Base-by-base conservation (phyloP, 164 flowering plant species). In the Magnolia officinalis region DNA sequence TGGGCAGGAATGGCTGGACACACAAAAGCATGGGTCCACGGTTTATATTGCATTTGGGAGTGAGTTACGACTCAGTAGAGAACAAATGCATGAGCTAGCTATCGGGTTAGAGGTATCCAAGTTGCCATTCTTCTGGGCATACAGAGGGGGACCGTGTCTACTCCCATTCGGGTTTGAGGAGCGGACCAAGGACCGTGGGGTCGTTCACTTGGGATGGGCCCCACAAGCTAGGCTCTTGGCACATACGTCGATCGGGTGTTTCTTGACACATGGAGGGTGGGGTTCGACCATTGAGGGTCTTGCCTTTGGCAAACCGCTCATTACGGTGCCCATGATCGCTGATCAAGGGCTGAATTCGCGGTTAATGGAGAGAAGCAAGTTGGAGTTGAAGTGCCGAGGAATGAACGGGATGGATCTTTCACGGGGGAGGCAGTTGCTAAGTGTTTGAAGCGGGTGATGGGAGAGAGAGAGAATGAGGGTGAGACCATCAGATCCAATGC, bases 21-120 rank as follows among this genome's bases (percentile, higher is more conserved):
- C 71, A 26, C 80, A 86, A 50, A 63, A 68, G 18, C 77, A 73
- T 0, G 78, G 77, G 10, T 78, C 82, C 0, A 79, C 77, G 1
- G 31, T 83, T 8, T 84, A 76, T 73, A 86, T 84, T 4, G 85
- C 83, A 11, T 84, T 86, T 74, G 89, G 89, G 31, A 83, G 81
- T 55, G 89, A 83, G 67, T 75, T 37, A 16, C 84, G 77, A n/a
- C 63, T 83, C 37, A 71, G 73, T 19, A 58, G 29, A 4, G 78
- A 80, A 18, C 74, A 83, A 73, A 76, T 84, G 8, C 74, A 78
- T 31, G 87, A 86, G 77, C 18, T 84, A 29, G 87, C 85, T 5
- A 59, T 24, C 59, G 85, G 84, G 58, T 20, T 82, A n/a, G 81
- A 84, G 63, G 71, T 78, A 2, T 83, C 85, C 1, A 21, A 58